phyloP scores from a whole-genome alignment of 768 basidiomycete species.

The Tricholoma bakamatsutake region DNA sequence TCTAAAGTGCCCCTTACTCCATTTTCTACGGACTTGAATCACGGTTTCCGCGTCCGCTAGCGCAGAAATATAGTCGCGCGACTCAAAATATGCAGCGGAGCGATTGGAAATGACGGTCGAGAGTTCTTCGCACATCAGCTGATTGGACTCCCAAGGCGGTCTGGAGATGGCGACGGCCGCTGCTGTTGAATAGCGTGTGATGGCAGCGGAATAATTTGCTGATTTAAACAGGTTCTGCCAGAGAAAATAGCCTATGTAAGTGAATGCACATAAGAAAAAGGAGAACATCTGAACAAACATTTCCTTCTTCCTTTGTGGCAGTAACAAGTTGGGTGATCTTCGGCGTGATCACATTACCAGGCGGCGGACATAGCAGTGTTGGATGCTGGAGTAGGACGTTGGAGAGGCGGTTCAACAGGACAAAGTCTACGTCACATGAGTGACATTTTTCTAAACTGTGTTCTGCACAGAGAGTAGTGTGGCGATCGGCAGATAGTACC shows the following conservation, averaged over 20 bases:
- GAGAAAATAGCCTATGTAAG: slow-evolving; percentile 20
- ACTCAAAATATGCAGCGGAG: slow-evolving; percentile 78
- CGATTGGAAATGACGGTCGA: slow-evolving; percentile 89
- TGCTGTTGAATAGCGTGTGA: slow-evolving; percentile 75
- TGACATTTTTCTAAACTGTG: slow-evolving; percentile 75
- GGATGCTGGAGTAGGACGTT: slow-evolving; percentile 65
- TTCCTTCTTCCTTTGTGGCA: slow-evolving; percentile 89
- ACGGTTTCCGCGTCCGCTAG: slow-evolving; percentile 90
- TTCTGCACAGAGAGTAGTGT: slow-evolving; percentile 51
- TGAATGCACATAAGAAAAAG: slow-evolving; percentile 2
- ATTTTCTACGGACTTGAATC: slow-evolving; percentile 74
- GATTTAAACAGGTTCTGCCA: slow-evolving; percentile 71
- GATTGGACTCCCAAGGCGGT: slow-evolving; percentile 85
- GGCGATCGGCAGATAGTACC: slow-evolving; percentile 46
- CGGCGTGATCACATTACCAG: slow-evolving; percentile 68
- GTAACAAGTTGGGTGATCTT: slow-evolving; percentile 72
- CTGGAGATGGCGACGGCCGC: slow-evolving; percentile 72
- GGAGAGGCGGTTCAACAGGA: slow-evolving; percentile 69
- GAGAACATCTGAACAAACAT: slow-evolving; percentile 47
- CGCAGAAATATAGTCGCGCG: slow-evolving; percentile 69
- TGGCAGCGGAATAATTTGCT: slow-evolving; percentile 62
- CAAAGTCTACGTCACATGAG: slow-evolving; percentile 69
- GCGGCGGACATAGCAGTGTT: slow-evolving; percentile 72
- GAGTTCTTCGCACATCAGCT: slow-evolving; percentile 83
- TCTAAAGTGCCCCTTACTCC: slow-evolving; percentile 96